phyloP scores from a whole-genome alignment of 2,329 filamentous ascomycete genomes.

The Aspergillus sergii region DNA sequence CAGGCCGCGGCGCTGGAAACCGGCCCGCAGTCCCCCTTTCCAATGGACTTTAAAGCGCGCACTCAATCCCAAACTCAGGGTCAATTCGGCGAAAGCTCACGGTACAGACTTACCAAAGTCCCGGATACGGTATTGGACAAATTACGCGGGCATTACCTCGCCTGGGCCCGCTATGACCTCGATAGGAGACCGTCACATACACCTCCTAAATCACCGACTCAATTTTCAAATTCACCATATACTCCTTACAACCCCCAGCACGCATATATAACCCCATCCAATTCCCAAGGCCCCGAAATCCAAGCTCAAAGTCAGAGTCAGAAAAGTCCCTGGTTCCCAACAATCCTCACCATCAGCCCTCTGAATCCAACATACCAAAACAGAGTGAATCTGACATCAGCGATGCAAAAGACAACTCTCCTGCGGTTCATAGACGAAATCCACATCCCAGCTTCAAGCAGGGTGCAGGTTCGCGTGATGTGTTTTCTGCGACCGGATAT shows the following conservation, averaged over 20 bases:
- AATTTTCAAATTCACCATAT: background rate
- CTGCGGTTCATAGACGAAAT: slow-evolving; percentile 34
- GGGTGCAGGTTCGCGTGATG: slow-evolving; percentile 62
- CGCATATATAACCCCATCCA: background rate
- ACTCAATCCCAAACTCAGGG: slow-evolving; percentile 51
- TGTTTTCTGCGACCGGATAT: slow-evolving; percentile 56
- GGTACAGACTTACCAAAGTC: slow-evolving; percentile 57
- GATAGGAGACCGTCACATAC: slow-evolving; percentile 30
- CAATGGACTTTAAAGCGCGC: slow-evolving; percentile 31
- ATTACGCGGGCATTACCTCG: slow-evolving; percentile 65
- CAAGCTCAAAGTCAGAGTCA: slow-evolving; percentile 31
- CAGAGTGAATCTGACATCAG: slow-evolving; percentile 50
- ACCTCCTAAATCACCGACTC: background rate
- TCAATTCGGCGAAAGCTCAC: slow-evolving; percentile 52
- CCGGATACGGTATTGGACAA: slow-evolving; percentile 56
- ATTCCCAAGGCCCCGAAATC: no score
- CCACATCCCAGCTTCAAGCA: slow-evolving; percentile 19
- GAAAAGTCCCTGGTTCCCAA: slow-evolving; percentile 58
- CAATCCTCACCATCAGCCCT: slow-evolving; percentile 55
- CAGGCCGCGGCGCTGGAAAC: slow-evolving; percentile 21
- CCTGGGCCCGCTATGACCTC: slow-evolving; percentile 57
- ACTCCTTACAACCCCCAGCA: background rate
- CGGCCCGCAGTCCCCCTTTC: slow-evolving; percentile 37
- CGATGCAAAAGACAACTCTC: slow-evolving; percentile 53
- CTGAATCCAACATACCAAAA: slow-evolving; percentile 52